A percentile compares a stretch with the other conserved stretches of the same genome.
Conservation (phyloP, 1,284 basidiomycete genomes). For the Trametes hirsuta region DNA sequence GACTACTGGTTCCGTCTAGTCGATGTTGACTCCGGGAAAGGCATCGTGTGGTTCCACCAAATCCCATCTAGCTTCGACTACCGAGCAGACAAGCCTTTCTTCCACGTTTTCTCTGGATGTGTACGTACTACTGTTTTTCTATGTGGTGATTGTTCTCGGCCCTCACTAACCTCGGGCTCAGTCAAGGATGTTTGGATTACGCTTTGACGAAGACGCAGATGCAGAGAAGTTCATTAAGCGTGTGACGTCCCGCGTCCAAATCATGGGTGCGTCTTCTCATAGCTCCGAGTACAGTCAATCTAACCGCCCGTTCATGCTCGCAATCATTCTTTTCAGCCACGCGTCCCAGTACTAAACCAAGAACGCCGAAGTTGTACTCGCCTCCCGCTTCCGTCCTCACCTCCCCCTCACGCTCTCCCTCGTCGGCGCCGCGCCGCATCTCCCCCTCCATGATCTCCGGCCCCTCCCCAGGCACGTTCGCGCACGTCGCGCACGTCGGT, state of each 20-base stretch:
- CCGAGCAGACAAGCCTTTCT: constrained; percentile 88
- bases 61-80: constrained; percentile 83
- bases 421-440: constrained; percentile 24
- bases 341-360: constrained; percentile 15
- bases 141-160: background rate
- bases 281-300: background rate
- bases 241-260: constrained; percentile 37
- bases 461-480: constrained; percentile 77
- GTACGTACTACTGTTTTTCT: constrained; percentile 49
- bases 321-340: constrained; percentile 1
- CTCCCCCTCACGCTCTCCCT: background rate
- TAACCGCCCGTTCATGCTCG: background rate
- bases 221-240: constrained; percentile 56
- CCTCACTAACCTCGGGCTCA: constrained; percentile 33
- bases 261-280: constrained; percentile 18
- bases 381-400: background rate
- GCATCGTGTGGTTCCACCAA: constrained; percentile 85
- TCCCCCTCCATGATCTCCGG: constrained; percentile 69
- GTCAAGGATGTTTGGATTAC: constrained; percentile 81
- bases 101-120: constrained; percentile 87
- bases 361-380: constrained; percentile 3
- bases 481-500: constrained; percentile 88
- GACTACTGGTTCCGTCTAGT: constrained; percentile 76
- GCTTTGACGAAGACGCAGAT: constrained; percentile 70
- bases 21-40: constrained; percentile 70